Conservation (phyloP, 306 rosid genomes). For the Begonia fuchsioides region DNA sequence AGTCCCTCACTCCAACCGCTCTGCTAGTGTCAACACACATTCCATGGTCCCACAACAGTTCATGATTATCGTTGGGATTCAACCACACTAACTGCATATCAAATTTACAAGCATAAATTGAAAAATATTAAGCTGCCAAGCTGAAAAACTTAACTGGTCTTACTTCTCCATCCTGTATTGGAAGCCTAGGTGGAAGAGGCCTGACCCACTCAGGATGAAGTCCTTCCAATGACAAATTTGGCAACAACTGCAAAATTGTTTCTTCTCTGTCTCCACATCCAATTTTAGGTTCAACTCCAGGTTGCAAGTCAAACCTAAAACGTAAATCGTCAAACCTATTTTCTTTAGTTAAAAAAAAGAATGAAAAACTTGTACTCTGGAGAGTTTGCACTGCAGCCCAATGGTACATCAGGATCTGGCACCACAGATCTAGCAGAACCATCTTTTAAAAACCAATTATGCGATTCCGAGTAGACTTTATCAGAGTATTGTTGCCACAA, state of each 20-base stretch:
- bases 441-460: slow-evolving; percentile 39
- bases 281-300: slow-evolving; percentile 56
- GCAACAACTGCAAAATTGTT: slow-evolving; percentile 51
- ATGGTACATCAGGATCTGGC: slow-evolving; percentile 79
- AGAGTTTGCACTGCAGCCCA: slow-evolving; percentile 53
- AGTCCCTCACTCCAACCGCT: slow-evolving; percentile 89
- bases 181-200: slow-evolving; percentile 92
- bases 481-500: slow-evolving; percentile 60
- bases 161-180: slow-evolving; percentile 80
- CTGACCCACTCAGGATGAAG: slow-evolving; percentile 79
- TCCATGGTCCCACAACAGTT: slow-evolving; percentile 88
- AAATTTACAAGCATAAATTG: slow-evolving; percentile 21
- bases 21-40: slow-evolving; percentile 94
- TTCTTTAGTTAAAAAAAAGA: not conserved
- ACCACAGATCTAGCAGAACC: slow-evolving; percentile 40
- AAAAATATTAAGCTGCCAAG: slow-evolving; percentile 8
- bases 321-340: not conserved
- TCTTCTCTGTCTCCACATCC: slow-evolving; percentile 89
- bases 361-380: slow-evolving; percentile 38
- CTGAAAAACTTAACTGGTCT: slow-evolving; percentile 12
- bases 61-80: slow-evolving; percentile 71
- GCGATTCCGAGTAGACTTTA: slow-evolving; percentile 33
- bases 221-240: slow-evolving; percentile 60
- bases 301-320: slow-evolving; percentile 63
- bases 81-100: slow-evolving; percentile 91